Evolutionary conservation across 768 basidiomycete genomes (phyloP).

Genomic region (Butyriboletus loyo): DNA sequence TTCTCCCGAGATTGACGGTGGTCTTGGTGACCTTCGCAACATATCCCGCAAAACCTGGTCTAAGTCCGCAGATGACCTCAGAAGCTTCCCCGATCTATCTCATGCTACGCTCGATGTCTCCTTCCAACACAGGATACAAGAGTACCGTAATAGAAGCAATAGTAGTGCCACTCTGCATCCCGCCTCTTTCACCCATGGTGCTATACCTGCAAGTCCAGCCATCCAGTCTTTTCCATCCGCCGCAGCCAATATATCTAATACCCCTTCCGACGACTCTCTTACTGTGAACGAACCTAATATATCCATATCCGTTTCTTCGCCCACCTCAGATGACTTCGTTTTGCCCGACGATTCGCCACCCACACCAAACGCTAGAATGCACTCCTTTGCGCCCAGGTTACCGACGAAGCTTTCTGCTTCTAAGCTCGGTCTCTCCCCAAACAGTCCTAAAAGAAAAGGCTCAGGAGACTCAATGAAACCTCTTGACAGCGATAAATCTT

Average conservation of each 20-base stretch:
- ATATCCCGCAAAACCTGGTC: constrained; percentile 78
- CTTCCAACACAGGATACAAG: constrained; percentile 59
- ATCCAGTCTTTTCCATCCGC: constrained; percentile 45
- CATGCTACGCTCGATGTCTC: constrained; percentile 41
- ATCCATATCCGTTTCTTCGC: constrained; percentile 49
- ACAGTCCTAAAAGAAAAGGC: constrained; percentile 57
- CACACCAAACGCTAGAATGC: constrained; percentile 57
- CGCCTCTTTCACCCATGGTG: constrained; percentile 27
- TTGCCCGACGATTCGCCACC: constrained; percentile 35
- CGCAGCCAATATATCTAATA: constrained; percentile 15
- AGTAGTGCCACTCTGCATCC: constrained; percentile 52
- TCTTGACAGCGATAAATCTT: constrained; percentile 30
- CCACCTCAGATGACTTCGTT: constrained; percentile 36
- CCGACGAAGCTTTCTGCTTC: constrained; percentile 65
- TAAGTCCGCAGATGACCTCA: constrained; percentile 75
- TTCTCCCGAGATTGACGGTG: constrained; percentile 30
- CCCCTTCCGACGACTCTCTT: constrained; percentile 19
- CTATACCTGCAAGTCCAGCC: constrained; percentile 28
- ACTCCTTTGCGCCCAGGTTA: constrained; percentile 69
- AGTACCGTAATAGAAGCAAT: constrained; percentile 62
- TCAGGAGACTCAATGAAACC: constrained; percentile 35
- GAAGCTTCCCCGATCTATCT: constrained; percentile 43
- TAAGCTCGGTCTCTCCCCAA: constrained; percentile 41
- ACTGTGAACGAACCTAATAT: constrained; percentile 32
- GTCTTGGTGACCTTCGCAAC: constrained; percentile 63